Percentiles rank a stretch among this genome's conserved stretches.
These are phyloP conservation scores for Leccinum incarnatum DNA, from an alignment of 768 basidiomycete species.

Conservation along the genomic window DNA sequence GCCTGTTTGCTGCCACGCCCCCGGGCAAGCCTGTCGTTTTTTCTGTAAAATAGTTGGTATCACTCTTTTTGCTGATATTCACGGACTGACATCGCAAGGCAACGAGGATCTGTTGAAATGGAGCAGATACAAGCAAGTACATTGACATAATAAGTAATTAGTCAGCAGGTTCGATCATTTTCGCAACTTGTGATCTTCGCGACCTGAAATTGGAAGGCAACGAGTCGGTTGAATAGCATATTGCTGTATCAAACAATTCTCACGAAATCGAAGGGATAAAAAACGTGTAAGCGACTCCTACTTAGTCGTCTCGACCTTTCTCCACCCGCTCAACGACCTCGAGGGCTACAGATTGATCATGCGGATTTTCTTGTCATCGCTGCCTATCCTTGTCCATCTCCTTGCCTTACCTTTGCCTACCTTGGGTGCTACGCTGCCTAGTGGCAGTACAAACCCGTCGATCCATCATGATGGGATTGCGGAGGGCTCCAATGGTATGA, in stretches of 20 bases:
- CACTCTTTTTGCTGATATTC: too few species aligned
- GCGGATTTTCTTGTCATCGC: neutral
- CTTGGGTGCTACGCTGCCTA: neutral
- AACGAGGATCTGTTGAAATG: too few species aligned
- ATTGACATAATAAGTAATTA: too few species aligned
- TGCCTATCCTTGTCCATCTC: neutral
- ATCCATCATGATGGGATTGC: neutral
- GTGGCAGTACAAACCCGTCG: neutral
- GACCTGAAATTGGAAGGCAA: conserved; percentile 1
- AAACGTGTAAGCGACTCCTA: neutral
- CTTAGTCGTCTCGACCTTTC: neutral
- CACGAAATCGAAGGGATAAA: neutral
- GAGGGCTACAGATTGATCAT: neutral
- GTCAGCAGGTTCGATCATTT: too few species aligned
- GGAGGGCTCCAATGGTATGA: neutral
- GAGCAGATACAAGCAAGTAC: too few species aligned
- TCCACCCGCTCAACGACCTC: neutral
- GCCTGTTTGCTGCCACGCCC: too few species aligned
- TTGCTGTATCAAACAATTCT: neutral
- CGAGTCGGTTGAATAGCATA: neutral
- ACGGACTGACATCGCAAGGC: too few species aligned
- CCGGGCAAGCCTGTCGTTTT: too few species aligned
- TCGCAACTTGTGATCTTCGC: neutral
- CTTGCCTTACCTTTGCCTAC: neutral
- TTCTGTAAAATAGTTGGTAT: too few species aligned